Percentiles rank a stretch among this genome's conserved stretches.
phyloP scores from a whole-genome alignment of 2,329 filamentous ascomycete species.

The Fusarium gaditjirri region DNA sequence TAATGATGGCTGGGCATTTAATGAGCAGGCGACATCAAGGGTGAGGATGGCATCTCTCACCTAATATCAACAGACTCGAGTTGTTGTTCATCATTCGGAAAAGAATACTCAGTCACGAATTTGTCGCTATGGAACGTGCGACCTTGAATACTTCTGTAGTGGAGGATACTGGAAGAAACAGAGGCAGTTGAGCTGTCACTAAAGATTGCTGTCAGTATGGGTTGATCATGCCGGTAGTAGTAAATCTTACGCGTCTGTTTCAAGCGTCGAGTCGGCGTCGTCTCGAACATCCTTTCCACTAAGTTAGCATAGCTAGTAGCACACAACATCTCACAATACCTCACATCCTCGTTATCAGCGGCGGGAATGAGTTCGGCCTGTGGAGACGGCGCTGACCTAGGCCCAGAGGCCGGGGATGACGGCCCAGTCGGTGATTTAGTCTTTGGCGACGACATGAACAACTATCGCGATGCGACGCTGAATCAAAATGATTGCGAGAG shows the following conservation, averaged over 20 bases:
- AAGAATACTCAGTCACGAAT: slow-evolving; percentile 13
- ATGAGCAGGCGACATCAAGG: fast-evolving
- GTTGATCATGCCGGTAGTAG: fast-evolving
- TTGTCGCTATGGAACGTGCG: slow-evolving; percentile 29
- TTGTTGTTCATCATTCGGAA: slow-evolving; percentile 29
- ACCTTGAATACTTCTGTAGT: slow-evolving; percentile 21
- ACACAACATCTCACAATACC: fast-evolving
- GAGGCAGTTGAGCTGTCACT: slow-evolving; percentile 23
- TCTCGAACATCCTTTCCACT: neutral
- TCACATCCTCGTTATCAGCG: neutral
- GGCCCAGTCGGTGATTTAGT: neutral
- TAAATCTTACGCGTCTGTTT: neutral
- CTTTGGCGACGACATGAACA: neutral
- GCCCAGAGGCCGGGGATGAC: neutral
- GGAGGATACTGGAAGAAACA: slow-evolving; percentile 17
- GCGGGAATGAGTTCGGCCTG: neutral
- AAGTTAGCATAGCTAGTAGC: neutral
- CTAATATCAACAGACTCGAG: slow-evolving; percentile 19
- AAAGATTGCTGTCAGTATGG: fast-evolving
- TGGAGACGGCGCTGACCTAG: neutral
- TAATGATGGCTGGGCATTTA: neutral
- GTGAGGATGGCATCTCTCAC: neutral
- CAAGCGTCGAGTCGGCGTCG: neutral
- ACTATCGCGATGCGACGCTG: fast-evolving
- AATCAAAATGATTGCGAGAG: neutral